Evolutionary conservation across 1,139 yeast species (phyloP), one percentile per base, ranked within the genome.

Genomic region (Geotrichum candidum): DNA sequence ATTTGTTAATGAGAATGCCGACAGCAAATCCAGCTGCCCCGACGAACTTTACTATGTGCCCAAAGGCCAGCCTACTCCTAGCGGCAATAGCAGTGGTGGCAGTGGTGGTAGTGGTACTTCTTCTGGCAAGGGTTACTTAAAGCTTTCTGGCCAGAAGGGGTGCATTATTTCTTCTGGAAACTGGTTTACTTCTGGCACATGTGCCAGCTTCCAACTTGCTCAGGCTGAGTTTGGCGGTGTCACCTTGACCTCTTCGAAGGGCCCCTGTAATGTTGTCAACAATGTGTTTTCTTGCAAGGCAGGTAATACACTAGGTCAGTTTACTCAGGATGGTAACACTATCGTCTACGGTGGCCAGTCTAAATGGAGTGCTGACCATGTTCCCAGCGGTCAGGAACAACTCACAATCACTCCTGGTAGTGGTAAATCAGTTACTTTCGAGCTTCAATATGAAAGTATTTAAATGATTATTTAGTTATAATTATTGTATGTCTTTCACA

Each of bases 151-250:
- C 18, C 82, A 85, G 61, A 72, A 79, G 4, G 97, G 96, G 1
- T 90, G 97, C 76, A 77, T 92, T 62, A 92, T 91, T 68, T 83
- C 88, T 65, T 88, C 84, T 69, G 98, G 98, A 5, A 83, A 84
- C 68, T 91, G 96, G 92, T 90, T 87, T 75, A 75, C 81, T 7
- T 80, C 84, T 48, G 97, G 97, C 0, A 85, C 96, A 0, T 92
- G 97, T 75, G 98, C 97, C 2, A 85, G 88, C 2, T 90, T 80
- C 75, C 78, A 80, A 23, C 67, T 84, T 25, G 68, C 79, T 22
- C 76, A 84, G 60, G 83, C 86, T 50, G 82, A 83, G 46, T 86
- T 84, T 73, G 96, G 95, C 3, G 92, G 92, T n/a, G 81, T 84
- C 68, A 82, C 84, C 62, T 70, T 90, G 48, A 79, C 79, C 61